Conservation (phyloP, 257 asterid species). For the Solanum appendiculatum region DNA sequence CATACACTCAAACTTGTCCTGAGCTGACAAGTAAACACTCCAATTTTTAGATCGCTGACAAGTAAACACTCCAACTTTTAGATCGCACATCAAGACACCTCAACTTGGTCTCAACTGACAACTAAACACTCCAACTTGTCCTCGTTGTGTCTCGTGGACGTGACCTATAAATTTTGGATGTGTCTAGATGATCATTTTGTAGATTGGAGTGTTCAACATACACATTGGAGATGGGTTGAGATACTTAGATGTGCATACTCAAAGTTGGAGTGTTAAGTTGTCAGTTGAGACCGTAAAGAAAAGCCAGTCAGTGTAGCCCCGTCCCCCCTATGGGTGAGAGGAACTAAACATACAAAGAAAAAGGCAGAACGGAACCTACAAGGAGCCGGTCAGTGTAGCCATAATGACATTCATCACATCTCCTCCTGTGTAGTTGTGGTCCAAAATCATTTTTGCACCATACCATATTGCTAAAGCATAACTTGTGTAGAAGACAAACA, state of each 20-base stretch:
- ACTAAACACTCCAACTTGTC: not conserved
- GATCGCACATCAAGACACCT: not conserved
- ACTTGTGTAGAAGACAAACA: conserved; percentile 55
- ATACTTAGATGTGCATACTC: not conserved
- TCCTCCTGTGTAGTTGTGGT: conserved; percentile 52
- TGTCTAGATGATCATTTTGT: not conserved
- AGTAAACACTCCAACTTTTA: not conserved
- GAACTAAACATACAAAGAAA: not conserved
- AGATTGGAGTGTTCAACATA: too few species aligned
- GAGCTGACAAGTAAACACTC: not conserved
- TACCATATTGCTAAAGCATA: conserved; percentile 79
- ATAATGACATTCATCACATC: conserved; percentile 53
- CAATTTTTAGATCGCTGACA: not conserved
- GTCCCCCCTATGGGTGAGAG: not conserved
- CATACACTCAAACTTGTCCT: not conserved
- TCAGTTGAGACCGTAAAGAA: not conserved
- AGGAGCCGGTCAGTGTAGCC: conserved; percentile 52
- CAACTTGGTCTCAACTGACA: not conserved
- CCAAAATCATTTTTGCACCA: conserved; percentile 53
- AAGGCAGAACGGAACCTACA: conserved; percentile 32
- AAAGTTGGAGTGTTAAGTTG: not conserved
- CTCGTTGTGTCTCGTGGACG: not conserved
- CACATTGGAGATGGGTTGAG: not conserved
- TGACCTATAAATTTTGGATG: not conserved
- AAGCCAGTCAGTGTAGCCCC: not conserved